A percentile compares a stretch with the other conserved stretches of the same genome.
Conservation (phyloP, 2,329 filamentous ascomycete genomes). For the Pezicula carpinea region DNA sequence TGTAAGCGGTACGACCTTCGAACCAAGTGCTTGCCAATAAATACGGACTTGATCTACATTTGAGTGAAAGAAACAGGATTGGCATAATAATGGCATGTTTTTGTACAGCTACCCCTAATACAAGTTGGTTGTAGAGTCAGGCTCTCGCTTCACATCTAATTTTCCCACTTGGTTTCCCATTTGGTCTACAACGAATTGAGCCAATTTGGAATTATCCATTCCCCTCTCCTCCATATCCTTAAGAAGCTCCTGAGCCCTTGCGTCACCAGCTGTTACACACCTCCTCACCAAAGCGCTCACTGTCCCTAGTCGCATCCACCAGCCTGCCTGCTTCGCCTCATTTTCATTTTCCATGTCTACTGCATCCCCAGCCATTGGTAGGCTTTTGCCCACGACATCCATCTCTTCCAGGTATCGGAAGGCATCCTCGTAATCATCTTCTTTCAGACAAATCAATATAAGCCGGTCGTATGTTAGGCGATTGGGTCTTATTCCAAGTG, state of each 20-base stretch:
- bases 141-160: too few relatives aligned
- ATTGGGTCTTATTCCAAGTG: constrained; percentile 48
- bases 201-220: constrained; percentile 9
- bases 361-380: too few relatives aligned
- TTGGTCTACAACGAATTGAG: too few relatives aligned
- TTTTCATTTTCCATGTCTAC: constrained; percentile 13
- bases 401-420: constrained; percentile 47
- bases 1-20: too few relatives aligned
- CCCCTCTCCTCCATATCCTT: constrained; percentile 19
- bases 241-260: constrained; percentile 19
- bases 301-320: constrained; percentile 28
- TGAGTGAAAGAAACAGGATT: too few relatives aligned
- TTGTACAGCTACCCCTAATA: too few relatives aligned
- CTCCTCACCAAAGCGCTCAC: constrained; percentile 13
- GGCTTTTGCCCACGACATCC: constrained; percentile 29
- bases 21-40: too few relatives aligned
- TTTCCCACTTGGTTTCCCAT: too few relatives aligned
- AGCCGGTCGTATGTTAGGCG: constrained; percentile 58
- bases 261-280: constrained; percentile 18
- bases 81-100: too few relatives aligned
- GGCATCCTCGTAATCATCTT: constrained; percentile 40
- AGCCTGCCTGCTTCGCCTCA: constrained; percentile 18
- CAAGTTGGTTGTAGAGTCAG: too few relatives aligned
- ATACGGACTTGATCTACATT: too few relatives aligned
- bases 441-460: constrained; percentile 48